phyloP scores from a whole-genome alignment of 148 eudicot species.

The Vaccinium macrocarpon region DNA sequence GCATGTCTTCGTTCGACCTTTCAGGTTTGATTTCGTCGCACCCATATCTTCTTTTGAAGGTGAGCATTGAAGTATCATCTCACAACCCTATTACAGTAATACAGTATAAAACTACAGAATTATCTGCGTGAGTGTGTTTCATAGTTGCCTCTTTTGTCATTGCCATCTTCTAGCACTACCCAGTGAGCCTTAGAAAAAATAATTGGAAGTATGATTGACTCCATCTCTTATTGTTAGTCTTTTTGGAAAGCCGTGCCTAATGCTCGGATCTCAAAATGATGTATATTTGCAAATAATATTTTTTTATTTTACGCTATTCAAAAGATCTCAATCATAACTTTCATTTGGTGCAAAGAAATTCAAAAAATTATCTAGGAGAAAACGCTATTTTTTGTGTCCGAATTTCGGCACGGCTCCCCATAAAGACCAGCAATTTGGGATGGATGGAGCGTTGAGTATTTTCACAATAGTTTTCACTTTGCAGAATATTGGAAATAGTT shows the following conservation, averaged over 20 bases:
- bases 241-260: background rate
- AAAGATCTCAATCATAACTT: background rate
- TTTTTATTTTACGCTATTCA: background rate
- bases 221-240: background rate
- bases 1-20: background rate
- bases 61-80: constrained; percentile 22
- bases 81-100: background rate
- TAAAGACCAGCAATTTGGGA: background rate
- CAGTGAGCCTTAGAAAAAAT: background rate
- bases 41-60: constrained; percentile 39
- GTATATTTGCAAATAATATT: background rate
- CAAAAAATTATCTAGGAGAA: background rate
- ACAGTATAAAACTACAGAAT: background rate
- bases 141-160: background rate
- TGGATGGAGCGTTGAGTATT: background rate
- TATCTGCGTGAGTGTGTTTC: background rate
- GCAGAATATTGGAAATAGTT: background rate
- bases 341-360: background rate
- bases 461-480: too few relatives aligned
- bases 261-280: background rate
- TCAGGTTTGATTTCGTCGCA: background rate
- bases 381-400: background rate
- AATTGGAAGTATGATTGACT: background rate
- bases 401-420: background rate
- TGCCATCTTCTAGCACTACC: constrained; percentile 4